These are phyloP conservation scores for Mortierella claussenii DNA, from an alignment of 192 early-diverging fungal species.

Conservation along the genomic window DNA sequence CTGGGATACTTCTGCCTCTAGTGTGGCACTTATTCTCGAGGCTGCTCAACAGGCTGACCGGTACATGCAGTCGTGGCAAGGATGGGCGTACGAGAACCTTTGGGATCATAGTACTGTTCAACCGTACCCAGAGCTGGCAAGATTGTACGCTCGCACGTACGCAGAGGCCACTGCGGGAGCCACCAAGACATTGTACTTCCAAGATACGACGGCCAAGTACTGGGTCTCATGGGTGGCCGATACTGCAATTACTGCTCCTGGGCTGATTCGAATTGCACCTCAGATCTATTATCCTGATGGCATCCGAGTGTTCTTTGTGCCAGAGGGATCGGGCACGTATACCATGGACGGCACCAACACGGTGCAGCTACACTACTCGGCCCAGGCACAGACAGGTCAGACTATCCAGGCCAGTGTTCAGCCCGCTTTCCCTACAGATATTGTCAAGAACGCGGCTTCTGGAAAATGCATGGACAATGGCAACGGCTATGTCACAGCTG, in stretches of 20 bases:
- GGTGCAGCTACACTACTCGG: slow-evolving; percentile 25
- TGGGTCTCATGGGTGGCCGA: slow-evolving; percentile 47
- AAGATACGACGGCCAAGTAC: slow-evolving; percentile 47
- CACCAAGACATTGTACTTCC: slow-evolving; percentile 49
- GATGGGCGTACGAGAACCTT: slow-evolving; percentile 66
- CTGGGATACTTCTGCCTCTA: slow-evolving; percentile 50
- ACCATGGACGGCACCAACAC: slow-evolving; percentile 39
- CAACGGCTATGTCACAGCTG: slow-evolving; percentile 6
- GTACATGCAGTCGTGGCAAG: slow-evolving; percentile 64
- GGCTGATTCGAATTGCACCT: slow-evolving; percentile 43
- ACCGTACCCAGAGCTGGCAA: slow-evolving; percentile 34
- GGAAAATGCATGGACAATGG: slow-evolving; percentile 43
- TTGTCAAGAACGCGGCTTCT: slow-evolving; percentile 33
- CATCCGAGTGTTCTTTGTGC: slow-evolving; percentile 47
- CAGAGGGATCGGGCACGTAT: slow-evolving; percentile 32
- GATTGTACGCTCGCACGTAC: slow-evolving; percentile 53
- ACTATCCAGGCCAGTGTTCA: slow-evolving; percentile 48
- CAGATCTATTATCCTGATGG: slow-evolving; percentile 54
- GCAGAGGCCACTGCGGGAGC: slow-evolving; percentile 53
- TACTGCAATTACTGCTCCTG: slow-evolving; percentile 39
- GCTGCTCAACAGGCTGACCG: slow-evolving; percentile 56
- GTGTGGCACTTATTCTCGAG: slow-evolving; percentile 44
- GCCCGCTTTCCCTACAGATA: slow-evolving; percentile 46
- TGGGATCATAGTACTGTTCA: slow-evolving; percentile 24
- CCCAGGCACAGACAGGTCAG: slow-evolving; percentile 22